Evolutionary conservation across 2,329 filamentous ascomycete species (phyloP), one percentile per base, ranked within the genome.

Genomic region (Fusarium protoensiforme): DNA sequence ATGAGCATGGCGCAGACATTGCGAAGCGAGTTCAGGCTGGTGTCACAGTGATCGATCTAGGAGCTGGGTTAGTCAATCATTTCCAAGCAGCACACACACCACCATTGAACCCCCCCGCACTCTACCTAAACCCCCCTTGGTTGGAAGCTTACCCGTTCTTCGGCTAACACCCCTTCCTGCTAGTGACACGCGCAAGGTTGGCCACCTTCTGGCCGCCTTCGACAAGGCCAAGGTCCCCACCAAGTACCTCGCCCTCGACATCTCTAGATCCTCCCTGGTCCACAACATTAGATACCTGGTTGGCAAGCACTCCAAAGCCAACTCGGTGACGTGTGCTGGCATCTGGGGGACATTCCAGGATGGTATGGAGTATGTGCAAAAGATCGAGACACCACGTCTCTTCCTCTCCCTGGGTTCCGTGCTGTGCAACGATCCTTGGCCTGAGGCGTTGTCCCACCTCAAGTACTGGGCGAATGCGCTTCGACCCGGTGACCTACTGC

Each of bases 321-420:
- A 72, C 5, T 78, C 73, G 29, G 81, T 85, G 14, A 76, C 73
- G 9, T 83, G 82, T 53, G 79, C 79, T 14, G 83, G 83, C 18
- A 77, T 85, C 41, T 85, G 82, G 82, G 83, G 83, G 7, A 82
- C 82, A 13, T 85, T 85, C 65, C 66, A 80, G 11, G 77, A 83
- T 62, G 82, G 83, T 20, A 77, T 81, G 68, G 64, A 72, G 5
- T 82, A 80, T 61, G 77, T 81, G 38, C 67, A 77, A 41, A 65
- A 72, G 9, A 78, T 83, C 33, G 57, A 72, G n/a, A 72, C 77
- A 2, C 81, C 79, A 2, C 78, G 81, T 16, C 69, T 84, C n/a
- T 83, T 84, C 61, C 77, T 84, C 9, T 85, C 83, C 0, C 77
- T 85, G 4, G 83, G 83, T 4, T 85, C 83, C 9, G 83, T 85